Base-by-base conservation (phyloP, 2,329 filamentous ascomycete genomes). In the Alternaria tenuissima region DNA sequence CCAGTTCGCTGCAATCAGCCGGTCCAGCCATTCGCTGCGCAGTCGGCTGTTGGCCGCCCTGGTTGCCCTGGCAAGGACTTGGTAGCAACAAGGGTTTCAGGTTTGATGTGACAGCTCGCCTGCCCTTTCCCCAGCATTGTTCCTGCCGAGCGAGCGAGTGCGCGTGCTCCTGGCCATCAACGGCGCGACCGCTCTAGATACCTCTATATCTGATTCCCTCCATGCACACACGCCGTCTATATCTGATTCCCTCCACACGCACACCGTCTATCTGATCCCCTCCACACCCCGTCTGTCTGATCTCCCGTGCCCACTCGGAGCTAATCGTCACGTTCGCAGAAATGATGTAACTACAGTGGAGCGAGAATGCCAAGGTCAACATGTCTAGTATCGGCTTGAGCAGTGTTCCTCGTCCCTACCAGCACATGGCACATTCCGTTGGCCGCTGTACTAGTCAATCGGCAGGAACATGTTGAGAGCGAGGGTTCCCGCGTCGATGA, bases 11-110 rank as follows among this genome's bases (percentile, higher is more conserved):
- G 28, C 28, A 30, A 9, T 11, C 28, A 11, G 28, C 28, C 11
- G 28, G 28, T 30, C 28, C 28, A 11, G 4, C 28, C 28, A 11
- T 30, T 26, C 30, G 11, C 9, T 11, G 30, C 9, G 30, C 30
- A 9, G 14, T 36, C 32, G 11, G 12, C 14, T 8, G 34, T 16
- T n/a, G 34, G 14, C 14, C 12, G 34, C 16, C 14, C 14, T 34
- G 46, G 46, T 36, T 36, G 24, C 53, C 34, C 20, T n/a, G 39
- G 41, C 38, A 22, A 49, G 26, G 20, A 22, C 55, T 22, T 43
- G 55, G 47, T 42, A 9, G 39, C 34, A 52, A 34, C 57, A 52
- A 57, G 34, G 48, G 59, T 61, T 58, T 57, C 59, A 61, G 54
- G 22, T 48, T 53, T n/a, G 47, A 58, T 52, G 22, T 57, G 48